Evolutionary conservation across 495 filamentous ascomycete genomes (phyloP).

Genomic region (Astrothelium macrocarpum): DNA sequence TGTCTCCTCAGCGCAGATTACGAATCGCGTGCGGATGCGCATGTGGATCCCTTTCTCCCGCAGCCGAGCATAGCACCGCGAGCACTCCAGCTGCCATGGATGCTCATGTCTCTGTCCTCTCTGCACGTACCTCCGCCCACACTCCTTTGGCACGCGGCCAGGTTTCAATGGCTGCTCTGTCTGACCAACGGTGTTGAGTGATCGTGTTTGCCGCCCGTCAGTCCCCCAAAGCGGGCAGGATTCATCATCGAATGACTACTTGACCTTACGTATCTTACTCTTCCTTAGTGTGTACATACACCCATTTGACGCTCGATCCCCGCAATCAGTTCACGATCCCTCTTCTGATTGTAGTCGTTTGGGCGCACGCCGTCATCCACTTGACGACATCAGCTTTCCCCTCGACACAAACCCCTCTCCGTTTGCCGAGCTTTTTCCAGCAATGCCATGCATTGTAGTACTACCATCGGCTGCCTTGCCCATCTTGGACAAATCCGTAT

Average conservation of each 20-base stretch:
- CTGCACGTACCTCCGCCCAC: neutral
- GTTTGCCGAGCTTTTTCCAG: neutral
- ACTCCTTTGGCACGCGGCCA: neutral
- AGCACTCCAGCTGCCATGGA: neutral
- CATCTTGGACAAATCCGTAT: neutral
- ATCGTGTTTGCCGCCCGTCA: neutral
- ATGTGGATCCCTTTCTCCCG: neutral
- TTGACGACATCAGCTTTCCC: slow-evolving; percentile 8
- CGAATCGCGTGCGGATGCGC: neutral
- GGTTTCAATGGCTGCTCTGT: neutral
- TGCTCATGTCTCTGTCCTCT: neutral
- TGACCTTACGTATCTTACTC: neutral
- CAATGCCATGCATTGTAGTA: neutral
- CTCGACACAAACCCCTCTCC: neutral
- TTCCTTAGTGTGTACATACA: neutral
- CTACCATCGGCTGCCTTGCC: neutral
- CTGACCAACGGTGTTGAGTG: neutral
- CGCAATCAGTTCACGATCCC: neutral
- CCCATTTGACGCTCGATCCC: neutral
- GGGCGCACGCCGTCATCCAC: neutral
- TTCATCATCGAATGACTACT: neutral
- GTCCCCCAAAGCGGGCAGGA: neutral
- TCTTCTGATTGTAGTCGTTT: neutral
- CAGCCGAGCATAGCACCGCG: neutral
- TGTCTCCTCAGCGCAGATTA: slow-evolving; percentile 3